phyloP scores from a whole-genome alignment of 2,329 filamentous ascomycete species.

The Mycosphaerella sp. region DNA sequence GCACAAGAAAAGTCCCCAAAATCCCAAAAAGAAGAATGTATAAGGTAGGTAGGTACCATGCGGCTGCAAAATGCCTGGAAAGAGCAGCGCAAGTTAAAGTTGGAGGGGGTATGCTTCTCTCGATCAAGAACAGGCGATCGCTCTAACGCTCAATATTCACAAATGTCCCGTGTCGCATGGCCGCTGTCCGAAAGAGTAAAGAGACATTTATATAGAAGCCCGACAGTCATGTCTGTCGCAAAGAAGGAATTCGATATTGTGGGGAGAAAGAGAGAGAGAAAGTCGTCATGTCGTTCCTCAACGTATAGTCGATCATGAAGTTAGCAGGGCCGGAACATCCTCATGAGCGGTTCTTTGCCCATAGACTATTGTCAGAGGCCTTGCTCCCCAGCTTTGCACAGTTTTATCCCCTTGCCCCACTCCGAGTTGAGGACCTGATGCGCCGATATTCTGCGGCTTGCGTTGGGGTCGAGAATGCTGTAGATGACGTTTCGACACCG shows the following conservation, averaged over 20 bases:
- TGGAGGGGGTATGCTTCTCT: conserved; percentile 5
- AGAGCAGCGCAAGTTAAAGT: conserved; percentile 5
- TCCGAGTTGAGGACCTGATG: conserved; percentile 97
- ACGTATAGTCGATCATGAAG: conserved; percentile 4
- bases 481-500: conserved; percentile 99
- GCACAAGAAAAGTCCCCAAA: not conserved
- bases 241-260: not conserved
- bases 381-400: conserved; percentile 95
- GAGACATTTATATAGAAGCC: not conserved
- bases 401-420: conserved; percentile 95
- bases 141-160: conserved; percentile 13
- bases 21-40: not conserved
- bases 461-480: conserved; percentile 93
- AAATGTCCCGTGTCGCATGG: not conserved
- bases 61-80: conserved; percentile 4
- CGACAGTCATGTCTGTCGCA: not conserved
- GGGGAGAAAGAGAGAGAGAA: too few relatives aligned
- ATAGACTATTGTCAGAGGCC: conserved; percentile 58
- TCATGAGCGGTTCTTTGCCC: conserved; percentile 18
- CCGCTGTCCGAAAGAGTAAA: not conserved
- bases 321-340: conserved; percentile 16
- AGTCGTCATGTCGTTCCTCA: not conserved
- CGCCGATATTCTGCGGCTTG: conserved; percentile 83
- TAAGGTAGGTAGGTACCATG: too few relatives aligned
- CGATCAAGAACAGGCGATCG: conserved; percentile 15